A percentile compares a stretch with the other conserved stretches of the same genome.
phyloP scores from a whole-genome alignment of 495 filamentous ascomycete species.

The Friedmanniomyces simplex region DNA sequence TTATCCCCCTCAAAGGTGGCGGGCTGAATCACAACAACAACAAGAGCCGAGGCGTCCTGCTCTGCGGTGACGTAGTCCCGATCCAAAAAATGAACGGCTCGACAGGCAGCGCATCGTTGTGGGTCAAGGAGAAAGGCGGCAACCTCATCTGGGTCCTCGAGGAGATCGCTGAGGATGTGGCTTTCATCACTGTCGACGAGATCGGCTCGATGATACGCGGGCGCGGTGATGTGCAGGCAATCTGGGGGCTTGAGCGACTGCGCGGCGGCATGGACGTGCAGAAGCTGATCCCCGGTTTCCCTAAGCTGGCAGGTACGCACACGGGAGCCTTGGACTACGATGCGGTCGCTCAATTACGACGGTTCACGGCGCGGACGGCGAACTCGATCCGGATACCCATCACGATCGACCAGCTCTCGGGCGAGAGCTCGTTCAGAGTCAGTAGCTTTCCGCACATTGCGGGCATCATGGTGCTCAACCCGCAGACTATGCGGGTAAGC shows the following conservation, averaged over 20 bases:
- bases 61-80: conserved; percentile 94
- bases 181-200: conserved; percentile 58
- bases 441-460: conserved; percentile 96
- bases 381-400: conserved; percentile 69
- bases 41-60: conserved; percentile 79
- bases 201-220: conserved; percentile 58
- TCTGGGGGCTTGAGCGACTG: conserved; percentile 67
- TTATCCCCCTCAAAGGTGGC: conserved; percentile 2
- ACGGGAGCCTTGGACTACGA: conserved; percentile 60
- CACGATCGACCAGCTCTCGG: conserved; percentile 56
- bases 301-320: conserved; percentile 52
- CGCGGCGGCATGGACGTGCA: conserved; percentile 59
- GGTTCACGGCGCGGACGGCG: conserved; percentile 69
- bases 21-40: conserved; percentile 44
- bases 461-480: conserved; percentile 82
- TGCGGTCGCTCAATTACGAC: conserved; percentile 55
- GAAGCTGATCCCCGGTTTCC: conserved; percentile 67
- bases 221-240: conserved; percentile 57
- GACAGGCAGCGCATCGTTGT: conserved; percentile 83
- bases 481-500: conserved; percentile 63
- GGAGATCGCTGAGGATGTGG: conserved; percentile 92
- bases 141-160: conserved; percentile 96
- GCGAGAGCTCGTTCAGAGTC: conserved; percentile 58
- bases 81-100: conserved; percentile 91
- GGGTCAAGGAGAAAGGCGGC: conserved; percentile 94